These are phyloP conservation scores for Jackrogersella multiformis DNA, from an alignment of 495 filamentous ascomycete species.

Conservation along the genomic window DNA sequence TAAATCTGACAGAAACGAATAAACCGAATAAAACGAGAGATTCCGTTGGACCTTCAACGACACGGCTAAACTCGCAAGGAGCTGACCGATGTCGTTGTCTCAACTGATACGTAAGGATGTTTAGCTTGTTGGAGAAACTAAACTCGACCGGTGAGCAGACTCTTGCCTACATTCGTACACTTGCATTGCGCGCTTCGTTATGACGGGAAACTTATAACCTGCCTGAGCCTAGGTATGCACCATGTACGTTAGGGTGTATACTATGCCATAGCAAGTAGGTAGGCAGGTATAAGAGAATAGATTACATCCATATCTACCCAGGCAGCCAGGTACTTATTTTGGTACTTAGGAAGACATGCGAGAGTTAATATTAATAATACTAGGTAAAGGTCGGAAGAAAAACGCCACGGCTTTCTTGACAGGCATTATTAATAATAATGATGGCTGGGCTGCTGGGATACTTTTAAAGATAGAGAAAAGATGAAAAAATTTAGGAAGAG, in stretches of 20 bases:
- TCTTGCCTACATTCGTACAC: slow-evolving; percentile 19
- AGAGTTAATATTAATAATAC: neutral
- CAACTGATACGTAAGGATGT: slow-evolving; percentile 4
- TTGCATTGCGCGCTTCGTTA: slow-evolving; percentile 16
- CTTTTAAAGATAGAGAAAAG: slow-evolving; percentile 9
- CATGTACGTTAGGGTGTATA: slow-evolving; percentile 4
- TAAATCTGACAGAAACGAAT: slow-evolving; percentile 20
- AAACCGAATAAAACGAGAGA: neutral
- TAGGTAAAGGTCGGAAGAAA: neutral
- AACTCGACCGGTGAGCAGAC: slow-evolving; percentile 25
- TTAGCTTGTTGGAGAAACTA: neutral
- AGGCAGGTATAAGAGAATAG: neutral
- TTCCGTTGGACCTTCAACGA: slow-evolving; percentile 20
- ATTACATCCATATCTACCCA: too few relatives aligned
- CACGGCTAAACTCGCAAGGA: slow-evolving; percentile 18
- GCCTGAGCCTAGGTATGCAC: slow-evolving; percentile 17
- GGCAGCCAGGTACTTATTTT: too few relatives aligned
- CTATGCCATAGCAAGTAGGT: too few relatives aligned
- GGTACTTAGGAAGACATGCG: too few relatives aligned
- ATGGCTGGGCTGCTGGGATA: too few relatives aligned
- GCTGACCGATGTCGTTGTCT: slow-evolving; percentile 23
- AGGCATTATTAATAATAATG: slow-evolving; percentile 11
- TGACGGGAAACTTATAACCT: slow-evolving; percentile 26
- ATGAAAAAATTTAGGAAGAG: neutral
- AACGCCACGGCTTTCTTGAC: slow-evolving; percentile 3